Conservation (phyloP, 441 rosid genomes). For the Flueggea neowawraea region DNA sequence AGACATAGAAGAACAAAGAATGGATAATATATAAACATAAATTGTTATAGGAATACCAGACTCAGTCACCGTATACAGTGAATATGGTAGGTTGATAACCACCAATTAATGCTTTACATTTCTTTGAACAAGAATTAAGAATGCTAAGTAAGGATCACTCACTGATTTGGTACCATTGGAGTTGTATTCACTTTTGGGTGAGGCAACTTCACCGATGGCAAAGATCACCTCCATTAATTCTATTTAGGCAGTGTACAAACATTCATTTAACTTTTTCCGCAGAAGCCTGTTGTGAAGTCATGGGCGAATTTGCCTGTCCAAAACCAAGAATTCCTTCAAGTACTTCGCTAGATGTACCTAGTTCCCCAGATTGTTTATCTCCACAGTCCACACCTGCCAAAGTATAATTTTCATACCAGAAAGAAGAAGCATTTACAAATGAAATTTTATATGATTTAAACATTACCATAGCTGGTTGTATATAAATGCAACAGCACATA, state of each 20-base stretch:
- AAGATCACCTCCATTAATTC: slow-evolving; percentile 75
- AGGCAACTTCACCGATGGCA: slow-evolving; percentile 75
- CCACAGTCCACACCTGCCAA: slow-evolving; percentile 84
- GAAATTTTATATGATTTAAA: background rate
- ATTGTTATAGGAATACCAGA: no score
- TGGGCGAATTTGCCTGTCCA: slow-evolving; percentile 88
- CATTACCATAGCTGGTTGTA: no score
- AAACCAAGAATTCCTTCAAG: slow-evolving; percentile 91
- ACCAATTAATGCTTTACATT: no score
- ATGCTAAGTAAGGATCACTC: slow-evolving; percentile 24
- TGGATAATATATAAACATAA: no score
- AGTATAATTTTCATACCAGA: slow-evolving; percentile 5
- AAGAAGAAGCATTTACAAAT: slow-evolving; percentile 2
- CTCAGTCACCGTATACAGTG: no score
- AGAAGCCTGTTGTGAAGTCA: slow-evolving; percentile 80
- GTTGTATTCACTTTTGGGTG: slow-evolving; percentile 84
- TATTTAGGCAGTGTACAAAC: slow-evolving; percentile 92
- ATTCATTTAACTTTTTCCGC: slow-evolving; percentile 62
- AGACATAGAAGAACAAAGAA: no score
- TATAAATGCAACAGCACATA: background rate
- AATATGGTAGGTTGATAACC: no score
- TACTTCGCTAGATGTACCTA: slow-evolving; percentile 57
- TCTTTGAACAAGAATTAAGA: background rate
- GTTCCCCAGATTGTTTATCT: slow-evolving; percentile 74
- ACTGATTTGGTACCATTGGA: slow-evolving; percentile 77